Conservation (phyloP, 495 filamentous ascomycete genomes). For the Xylaria scruposa region DNA sequence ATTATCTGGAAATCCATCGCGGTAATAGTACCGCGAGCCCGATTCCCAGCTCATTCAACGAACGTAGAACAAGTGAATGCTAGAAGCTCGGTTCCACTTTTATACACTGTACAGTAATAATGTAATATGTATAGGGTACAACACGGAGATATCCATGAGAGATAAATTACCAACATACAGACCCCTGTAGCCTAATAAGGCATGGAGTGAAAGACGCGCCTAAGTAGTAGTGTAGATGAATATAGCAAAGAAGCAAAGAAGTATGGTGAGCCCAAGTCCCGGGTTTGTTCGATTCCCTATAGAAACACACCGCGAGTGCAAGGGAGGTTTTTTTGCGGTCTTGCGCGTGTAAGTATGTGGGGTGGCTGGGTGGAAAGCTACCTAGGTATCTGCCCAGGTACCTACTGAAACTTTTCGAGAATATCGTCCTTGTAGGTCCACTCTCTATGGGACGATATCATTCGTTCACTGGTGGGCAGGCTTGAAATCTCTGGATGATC, state of each 20-base stretch:
- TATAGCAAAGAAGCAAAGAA: neutral
- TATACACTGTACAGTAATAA: constrained; percentile 26
- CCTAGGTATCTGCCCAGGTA: neutral
- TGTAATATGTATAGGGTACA: constrained; percentile 17
- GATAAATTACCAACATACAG: constrained; percentile 7
- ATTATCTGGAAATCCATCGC: neutral
- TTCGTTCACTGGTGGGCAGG: constrained; percentile 12
- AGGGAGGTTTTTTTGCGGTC: neutral
- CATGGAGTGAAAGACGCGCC: too few relatives aligned
- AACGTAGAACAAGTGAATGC: neutral
- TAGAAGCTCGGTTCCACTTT: constrained; percentile 10
- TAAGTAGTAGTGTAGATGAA: too few relatives aligned
- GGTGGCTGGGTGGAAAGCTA: neutral
- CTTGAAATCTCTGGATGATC: constrained; percentile 28
- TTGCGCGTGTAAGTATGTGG: constrained; percentile 3
- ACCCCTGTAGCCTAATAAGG: neutral
- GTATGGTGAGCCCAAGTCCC: neutral
- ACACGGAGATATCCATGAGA: constrained; percentile 9
- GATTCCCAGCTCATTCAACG: neutral
- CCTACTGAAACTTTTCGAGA: constrained; percentile 4
- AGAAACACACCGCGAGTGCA: neutral
- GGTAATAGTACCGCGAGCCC: neutral
- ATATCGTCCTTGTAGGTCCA: constrained; percentile 12
- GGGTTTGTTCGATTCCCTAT: neutral
- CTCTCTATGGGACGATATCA: constrained; percentile 2